Conservation (phyloP, 176 grass and related monocot genomes). For the Poa annua region DNA sequence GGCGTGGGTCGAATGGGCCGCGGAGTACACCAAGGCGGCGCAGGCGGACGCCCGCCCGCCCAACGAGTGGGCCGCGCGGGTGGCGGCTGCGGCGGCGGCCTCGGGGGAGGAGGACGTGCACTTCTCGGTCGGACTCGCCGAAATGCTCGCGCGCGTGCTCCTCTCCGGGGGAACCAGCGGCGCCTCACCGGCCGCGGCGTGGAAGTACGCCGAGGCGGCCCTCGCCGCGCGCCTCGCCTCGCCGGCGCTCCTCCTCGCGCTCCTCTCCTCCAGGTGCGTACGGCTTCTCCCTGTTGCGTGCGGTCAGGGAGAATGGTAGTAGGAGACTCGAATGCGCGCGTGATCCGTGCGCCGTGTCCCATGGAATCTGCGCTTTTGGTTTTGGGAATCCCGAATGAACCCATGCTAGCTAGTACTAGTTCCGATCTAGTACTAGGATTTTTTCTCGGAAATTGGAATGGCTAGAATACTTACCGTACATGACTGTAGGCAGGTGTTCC, state of each 20-base stretch:
- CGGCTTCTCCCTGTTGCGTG: neutral
- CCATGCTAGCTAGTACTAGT: neutral
- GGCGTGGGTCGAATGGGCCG: conserved; percentile 54
- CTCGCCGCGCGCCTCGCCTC: conserved; percentile 68
- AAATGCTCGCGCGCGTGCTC: conserved; percentile 59
- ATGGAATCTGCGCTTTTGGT: neutral
- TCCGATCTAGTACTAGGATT: neutral
- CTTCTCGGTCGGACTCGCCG: conserved; percentile 64
- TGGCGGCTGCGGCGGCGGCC: conserved; percentile 9
- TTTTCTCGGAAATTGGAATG: neutral
- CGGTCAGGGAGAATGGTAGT: neutral
- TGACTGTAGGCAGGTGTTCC: neutral
- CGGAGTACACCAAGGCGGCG: conserved; percentile 68
- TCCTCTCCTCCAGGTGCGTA: conserved; percentile 72
- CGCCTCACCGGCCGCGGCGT: conserved; percentile 37
- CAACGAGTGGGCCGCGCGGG: conserved; percentile 59
- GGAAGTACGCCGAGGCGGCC: conserved; percentile 94
- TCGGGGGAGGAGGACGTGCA: conserved; percentile 31
- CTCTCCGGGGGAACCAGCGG: conserved; percentile 29
- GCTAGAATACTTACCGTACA: neutral
- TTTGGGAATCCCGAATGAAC: neutral
- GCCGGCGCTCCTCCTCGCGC: conserved; percentile 70
- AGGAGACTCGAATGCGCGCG: conserved; percentile 29
- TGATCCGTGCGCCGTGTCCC: neutral
- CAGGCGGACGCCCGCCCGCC: conserved; percentile 62